Evolutionary conservation across 2,329 filamentous ascomycete species (phyloP).

Genomic region (Cladosporium velox): DNA sequence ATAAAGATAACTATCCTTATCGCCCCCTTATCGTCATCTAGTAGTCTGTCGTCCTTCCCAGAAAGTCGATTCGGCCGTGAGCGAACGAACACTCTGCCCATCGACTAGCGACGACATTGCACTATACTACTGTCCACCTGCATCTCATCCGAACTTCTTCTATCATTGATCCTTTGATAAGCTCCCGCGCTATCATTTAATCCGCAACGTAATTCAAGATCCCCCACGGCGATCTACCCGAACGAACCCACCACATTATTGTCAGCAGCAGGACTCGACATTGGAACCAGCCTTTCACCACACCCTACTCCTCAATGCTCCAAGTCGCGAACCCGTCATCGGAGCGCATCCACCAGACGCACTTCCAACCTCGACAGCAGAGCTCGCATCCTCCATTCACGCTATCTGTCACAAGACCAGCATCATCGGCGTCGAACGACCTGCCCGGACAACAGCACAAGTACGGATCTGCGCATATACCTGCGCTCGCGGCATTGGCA

Average conservation of each 20-base stretch:
- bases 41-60: conserved; percentile 1
- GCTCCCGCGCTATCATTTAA: neutral
- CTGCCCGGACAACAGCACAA: conserved; percentile 55
- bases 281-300: neutral
- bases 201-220: conserved; percentile 79
- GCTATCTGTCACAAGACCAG: conserved; percentile 36
- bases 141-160: neutral
- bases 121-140: conserved; percentile 57
- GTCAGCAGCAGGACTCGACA: conserved; percentile 2
- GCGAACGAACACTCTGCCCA: neutral
- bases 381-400: conserved; percentile 17
- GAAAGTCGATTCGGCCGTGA: conserved; percentile 3
- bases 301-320: conserved; percentile 10
- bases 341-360: conserved; percentile 16
- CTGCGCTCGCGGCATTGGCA: conserved; percentile 61
- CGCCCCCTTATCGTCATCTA: conserved; percentile 15
- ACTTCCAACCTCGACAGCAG: conserved; percentile 12
- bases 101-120: neutral
- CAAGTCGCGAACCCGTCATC: conserved; percentile 17
- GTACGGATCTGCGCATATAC: conserved; percentile 31
- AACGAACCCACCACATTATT: neutral
- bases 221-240: conserved; percentile 59
- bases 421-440: conserved; percentile 54
- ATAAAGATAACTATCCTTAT: conserved; percentile 17
- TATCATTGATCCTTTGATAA: neutral